Evolutionary conservation across 2,329 filamentous ascomycete genomes (phyloP).

Genomic region (Fusarium coffeatum): DNA sequence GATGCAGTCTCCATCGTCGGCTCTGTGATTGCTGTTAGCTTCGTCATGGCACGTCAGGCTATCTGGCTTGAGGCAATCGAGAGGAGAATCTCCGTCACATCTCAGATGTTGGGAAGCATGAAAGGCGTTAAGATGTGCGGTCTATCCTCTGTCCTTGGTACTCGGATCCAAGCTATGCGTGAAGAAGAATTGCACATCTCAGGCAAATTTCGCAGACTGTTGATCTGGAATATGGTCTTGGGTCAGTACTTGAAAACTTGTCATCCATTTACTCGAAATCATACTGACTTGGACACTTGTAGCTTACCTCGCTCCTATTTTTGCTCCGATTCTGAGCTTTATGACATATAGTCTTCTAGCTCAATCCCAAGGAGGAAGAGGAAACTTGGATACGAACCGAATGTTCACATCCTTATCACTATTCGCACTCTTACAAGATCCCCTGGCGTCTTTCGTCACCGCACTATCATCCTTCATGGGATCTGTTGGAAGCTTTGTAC

Average conservation of each 20-base stretch:
- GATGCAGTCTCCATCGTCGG: slow-evolving; percentile 37
- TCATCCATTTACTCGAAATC: fast-evolving
- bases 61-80: slow-evolving; percentile 48
- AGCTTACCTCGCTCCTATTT: slow-evolving; percentile 36
- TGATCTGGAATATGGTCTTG: slow-evolving; percentile 39
- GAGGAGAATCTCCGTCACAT: slow-evolving; percentile 45
- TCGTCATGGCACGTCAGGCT: slow-evolving; percentile 44
- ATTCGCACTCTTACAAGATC: slow-evolving; percentile 26
- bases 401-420: slow-evolving; percentile 36
- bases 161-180: slow-evolving; percentile 19
- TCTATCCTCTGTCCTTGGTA: slow-evolving; percentile 30
- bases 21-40: slow-evolving; percentile 42
- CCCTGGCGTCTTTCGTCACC: slow-evolving; percentile 28
- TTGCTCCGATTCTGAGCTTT: slow-evolving; percentile 32
- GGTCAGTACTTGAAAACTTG: slow-evolving; percentile 1
- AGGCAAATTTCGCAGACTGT: slow-evolving; percentile 23
- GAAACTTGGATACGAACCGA: slow-evolving; percentile 30
- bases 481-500: slow-evolving; percentile 28
- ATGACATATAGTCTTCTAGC: slow-evolving; percentile 32
- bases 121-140: slow-evolving; percentile 52
- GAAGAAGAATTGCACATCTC: slow-evolving; percentile 23
- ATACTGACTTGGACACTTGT: not conserved
- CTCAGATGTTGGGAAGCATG: slow-evolving; percentile 46
- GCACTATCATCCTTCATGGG: slow-evolving; percentile 30
- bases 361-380: not conserved